phyloP scores from a whole-genome alignment of 1,284 basidiomycete species.

The Tilletia caries region DNA sequence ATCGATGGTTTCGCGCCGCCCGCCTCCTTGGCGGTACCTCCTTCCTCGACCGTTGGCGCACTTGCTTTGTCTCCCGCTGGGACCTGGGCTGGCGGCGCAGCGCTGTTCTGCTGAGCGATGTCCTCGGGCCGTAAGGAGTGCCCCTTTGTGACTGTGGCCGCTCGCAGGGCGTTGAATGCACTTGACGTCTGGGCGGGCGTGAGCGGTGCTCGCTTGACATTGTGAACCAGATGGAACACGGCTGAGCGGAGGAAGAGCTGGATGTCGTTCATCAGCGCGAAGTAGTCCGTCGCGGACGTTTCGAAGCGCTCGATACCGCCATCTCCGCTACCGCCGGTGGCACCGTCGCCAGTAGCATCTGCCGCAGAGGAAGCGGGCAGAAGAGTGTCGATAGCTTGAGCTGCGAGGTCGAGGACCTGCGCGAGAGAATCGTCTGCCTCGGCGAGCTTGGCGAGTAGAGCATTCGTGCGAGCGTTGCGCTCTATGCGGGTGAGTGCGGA shows the following conservation, averaged over 20 bases:
- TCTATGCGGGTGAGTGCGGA: neutral
- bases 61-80: neutral
- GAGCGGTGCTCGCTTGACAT: neutral
- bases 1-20: neutral
- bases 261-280: constrained; percentile 4
- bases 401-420: constrained; percentile 7
- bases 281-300: neutral
- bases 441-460: constrained; percentile 3
- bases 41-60: neutral
- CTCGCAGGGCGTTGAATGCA: neutral
- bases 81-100: neutral
- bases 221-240: constrained; percentile 9
- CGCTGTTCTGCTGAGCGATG: neutral
- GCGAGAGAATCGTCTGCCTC: constrained; percentile 8
- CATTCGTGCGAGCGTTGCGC: neutral
- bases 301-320: neutral
- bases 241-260: constrained; percentile 13
- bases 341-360: neutral
- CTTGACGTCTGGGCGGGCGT: neutral
- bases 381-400: constrained; percentile 1
- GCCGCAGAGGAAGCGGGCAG: neutral
- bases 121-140: neutral
- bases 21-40: neutral
- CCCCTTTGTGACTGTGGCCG: neutral
- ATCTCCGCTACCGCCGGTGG: neutral